Evolutionary conservation across 352 stramenopile genomes (phyloP).

Genomic region (Phytophthora pseudosyringae): DNA sequence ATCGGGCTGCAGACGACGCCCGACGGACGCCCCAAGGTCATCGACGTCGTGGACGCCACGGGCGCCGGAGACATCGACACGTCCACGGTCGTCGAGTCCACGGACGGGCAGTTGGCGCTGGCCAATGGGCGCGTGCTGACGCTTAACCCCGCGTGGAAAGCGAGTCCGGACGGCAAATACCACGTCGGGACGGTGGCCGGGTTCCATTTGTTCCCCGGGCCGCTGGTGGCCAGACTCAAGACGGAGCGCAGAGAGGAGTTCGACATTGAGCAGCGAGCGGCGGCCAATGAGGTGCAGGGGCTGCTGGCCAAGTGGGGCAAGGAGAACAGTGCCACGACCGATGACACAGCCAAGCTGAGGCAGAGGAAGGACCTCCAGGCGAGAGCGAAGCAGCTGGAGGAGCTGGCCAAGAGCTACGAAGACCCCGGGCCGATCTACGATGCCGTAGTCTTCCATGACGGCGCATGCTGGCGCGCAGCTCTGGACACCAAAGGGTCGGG

Average conservation of each 20-base stretch:
- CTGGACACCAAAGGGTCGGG: slow-evolving; percentile 88
- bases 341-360: slow-evolving; percentile 49
- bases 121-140: slow-evolving; percentile 56
- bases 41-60: slow-evolving; percentile 96
- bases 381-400: slow-evolving; percentile 71
- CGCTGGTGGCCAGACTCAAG: slow-evolving; percentile 76
- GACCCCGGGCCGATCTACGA: slow-evolving; percentile 95
- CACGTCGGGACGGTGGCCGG: slow-evolving; percentile 85
- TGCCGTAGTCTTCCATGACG: slow-evolving; percentile 91
- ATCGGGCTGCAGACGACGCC: slow-evolving; percentile 85
- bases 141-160: slow-evolving; percentile 77
- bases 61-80: slow-evolving; percentile 94
- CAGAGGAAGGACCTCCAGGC: slow-evolving; percentile 87
- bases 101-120: slow-evolving; percentile 59
- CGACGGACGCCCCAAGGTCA: slow-evolving; percentile 92
- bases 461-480: slow-evolving; percentile 75
- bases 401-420: slow-evolving; percentile 77
- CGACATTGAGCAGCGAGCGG: slow-evolving; percentile 66
- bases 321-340: slow-evolving; percentile 74
- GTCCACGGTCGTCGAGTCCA: slow-evolving; percentile 56
- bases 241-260: slow-evolving; percentile 87
- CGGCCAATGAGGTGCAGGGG: slow-evolving; percentile 70
- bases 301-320: slow-evolving; percentile 64
- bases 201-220: slow-evolving; percentile 91
- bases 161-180: slow-evolving; percentile 68